Evolutionary conservation across 208 protist species (phyloP).

Genomic region (Trypanosoma boissoni): DNA sequence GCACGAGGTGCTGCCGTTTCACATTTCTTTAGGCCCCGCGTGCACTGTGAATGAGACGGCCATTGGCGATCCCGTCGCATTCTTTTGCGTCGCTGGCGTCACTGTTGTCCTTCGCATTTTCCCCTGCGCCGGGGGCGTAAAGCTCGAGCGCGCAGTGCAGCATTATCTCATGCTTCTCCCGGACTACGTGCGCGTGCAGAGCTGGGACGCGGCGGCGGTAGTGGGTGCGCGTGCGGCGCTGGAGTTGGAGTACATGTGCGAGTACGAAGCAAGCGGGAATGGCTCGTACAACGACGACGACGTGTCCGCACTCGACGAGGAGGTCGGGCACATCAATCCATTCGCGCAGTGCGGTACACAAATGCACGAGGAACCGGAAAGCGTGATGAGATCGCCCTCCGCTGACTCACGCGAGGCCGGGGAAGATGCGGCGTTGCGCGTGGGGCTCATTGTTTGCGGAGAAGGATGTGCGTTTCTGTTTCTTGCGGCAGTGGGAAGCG

Average conservation of each 20-base stretch:
- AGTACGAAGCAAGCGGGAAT: conserved; percentile 9
- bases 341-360: conserved; percentile 27
- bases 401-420: conserved; percentile 31
- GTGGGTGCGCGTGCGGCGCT: conserved; percentile 51
- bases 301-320: conserved; percentile 46
- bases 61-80: conserved; percentile 63
- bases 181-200: conserved; percentile 40
- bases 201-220: conserved; percentile 45
- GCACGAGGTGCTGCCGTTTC: conserved; percentile 70
- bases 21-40: conserved; percentile 39
- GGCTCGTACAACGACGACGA: conserved; percentile 14
- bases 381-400: conserved; percentile 7
- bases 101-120: conserved; percentile 25
- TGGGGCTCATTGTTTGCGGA: conserved; percentile 54
- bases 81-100: conserved; percentile 35
- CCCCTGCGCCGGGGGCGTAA: conserved; percentile 6
- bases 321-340: conserved; percentile 67
- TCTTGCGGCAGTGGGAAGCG: conserved; percentile 33
- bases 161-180: conserved; percentile 52
- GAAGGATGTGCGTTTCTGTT: conserved; percentile 72
- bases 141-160: conserved; percentile 54
- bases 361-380: not conserved
- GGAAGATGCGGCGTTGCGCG: conserved; percentile 43
- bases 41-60: conserved; percentile 67
- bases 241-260: conserved; percentile 49